Conservation (phyloP, 176 grass and related monocot species). For the Zizania latifolia region DNA sequence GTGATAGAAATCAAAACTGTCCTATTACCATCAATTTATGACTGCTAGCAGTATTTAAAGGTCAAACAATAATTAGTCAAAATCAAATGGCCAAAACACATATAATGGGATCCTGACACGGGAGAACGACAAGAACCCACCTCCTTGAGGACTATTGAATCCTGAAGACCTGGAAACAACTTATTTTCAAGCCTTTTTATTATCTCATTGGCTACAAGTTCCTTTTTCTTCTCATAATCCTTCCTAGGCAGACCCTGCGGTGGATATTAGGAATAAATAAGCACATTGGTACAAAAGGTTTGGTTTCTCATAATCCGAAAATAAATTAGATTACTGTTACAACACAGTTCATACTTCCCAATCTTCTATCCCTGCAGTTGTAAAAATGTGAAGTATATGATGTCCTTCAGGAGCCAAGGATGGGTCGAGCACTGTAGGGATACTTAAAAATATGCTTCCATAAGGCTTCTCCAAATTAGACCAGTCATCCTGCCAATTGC, state of each 20-base stretch:
- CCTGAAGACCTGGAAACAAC: slow-evolving; percentile 83
- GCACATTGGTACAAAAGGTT: neutral
- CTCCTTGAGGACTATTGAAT: slow-evolving; percentile 93
- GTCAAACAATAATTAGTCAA: neutral
- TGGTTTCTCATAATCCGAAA: neutral
- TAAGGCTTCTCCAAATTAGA: slow-evolving; percentile 78
- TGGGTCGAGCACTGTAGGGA: slow-evolving; percentile 92
- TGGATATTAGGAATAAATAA: slow-evolving; percentile 6
- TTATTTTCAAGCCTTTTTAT: slow-evolving; percentile 80
- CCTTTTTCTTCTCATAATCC: slow-evolving; percentile 86
- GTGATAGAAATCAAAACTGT: neutral
- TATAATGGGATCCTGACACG: neutral
- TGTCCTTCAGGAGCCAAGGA: slow-evolving; percentile 83
- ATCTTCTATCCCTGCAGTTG: slow-evolving; percentile 82
- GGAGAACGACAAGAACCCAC: slow-evolving; percentile 25
- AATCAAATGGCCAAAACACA: neutral
- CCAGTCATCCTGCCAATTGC: slow-evolving; percentile 70
- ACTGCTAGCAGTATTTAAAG: slow-evolving; percentile 19
- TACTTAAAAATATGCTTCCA: slow-evolving; percentile 97
- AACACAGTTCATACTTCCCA: slow-evolving; percentile 57
- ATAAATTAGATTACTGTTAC: neutral
- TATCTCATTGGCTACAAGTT: slow-evolving; percentile 68
- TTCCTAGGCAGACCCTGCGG: slow-evolving; percentile 61
- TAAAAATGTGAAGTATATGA: slow-evolving; percentile 97
- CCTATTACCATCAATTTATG: neutral